Evolutionary conservation across 805 yeast genomes (phyloP).

Genomic region (Candida montana): DNA sequence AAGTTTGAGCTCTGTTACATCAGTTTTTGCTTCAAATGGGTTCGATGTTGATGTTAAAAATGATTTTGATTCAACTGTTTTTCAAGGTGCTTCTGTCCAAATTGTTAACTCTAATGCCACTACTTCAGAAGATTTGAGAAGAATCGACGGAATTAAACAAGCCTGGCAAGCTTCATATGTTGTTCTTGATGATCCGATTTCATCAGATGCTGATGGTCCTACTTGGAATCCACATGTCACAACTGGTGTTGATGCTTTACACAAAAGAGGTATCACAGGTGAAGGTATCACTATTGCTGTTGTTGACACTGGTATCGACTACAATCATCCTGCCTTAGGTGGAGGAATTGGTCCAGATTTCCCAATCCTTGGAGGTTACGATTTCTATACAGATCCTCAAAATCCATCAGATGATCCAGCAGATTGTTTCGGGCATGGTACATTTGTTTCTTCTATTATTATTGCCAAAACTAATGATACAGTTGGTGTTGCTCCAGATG

Average conservation of each 20-base stretch:
- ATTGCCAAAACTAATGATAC: constrained; percentile 6
- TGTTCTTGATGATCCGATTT: constrained; percentile 4
- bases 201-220: not conserved
- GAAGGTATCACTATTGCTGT: constrained; percentile 7
- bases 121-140: constrained; percentile 10
- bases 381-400: constrained; percentile 5
- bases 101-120: constrained; percentile 4
- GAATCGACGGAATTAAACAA: constrained; percentile 5
- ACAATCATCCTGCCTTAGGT: constrained; percentile 7
- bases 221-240: constrained; percentile 8
- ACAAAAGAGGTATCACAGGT: constrained; percentile 7
- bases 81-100: constrained; percentile 13
- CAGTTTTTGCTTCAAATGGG: constrained; percentile 5
- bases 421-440: constrained; percentile 19
- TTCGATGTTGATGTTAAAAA: constrained; percentile 7
- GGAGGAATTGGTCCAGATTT: constrained; percentile 11
- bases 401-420: constrained; percentile 12
- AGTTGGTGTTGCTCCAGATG: constrained; percentile 15
- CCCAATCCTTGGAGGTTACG: constrained; percentile 13
- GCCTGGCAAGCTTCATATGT: constrained; percentile 12
- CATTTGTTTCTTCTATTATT: constrained; percentile 16
- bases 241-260: constrained; percentile 9
- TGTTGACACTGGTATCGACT: constrained; percentile 10
- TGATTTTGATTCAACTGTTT: constrained; percentile 9
- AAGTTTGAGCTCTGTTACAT: constrained; percentile 3